phyloP scores from a whole-genome alignment of 768 basidiomycete genomes.

The Amanita jacksonii region DNA sequence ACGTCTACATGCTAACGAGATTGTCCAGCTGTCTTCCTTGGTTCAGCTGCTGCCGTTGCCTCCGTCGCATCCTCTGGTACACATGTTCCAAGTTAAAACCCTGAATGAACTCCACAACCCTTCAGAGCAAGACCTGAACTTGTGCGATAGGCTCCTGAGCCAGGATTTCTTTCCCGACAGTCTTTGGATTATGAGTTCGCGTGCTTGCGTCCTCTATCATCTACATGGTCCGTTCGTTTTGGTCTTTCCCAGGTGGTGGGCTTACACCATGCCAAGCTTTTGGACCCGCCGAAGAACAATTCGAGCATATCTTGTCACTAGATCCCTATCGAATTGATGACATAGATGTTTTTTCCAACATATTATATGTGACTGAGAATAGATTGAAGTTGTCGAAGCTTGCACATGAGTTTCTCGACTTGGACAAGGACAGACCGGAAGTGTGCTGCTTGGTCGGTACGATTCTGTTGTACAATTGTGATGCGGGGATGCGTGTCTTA shows the following conservation, averaged over 20 bases:
- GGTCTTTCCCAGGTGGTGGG: constrained; percentile 5
- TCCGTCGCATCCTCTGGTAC: constrained; percentile 39
- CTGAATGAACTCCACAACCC: constrained; percentile 86
- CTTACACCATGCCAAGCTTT: constrained; percentile 51
- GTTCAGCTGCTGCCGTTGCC: constrained; percentile 39
- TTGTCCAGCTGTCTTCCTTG: constrained; percentile 35
- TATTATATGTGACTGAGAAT: constrained; percentile 91
- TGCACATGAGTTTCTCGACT: constrained; percentile 81
- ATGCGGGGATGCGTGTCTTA: background rate
- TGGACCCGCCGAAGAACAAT: constrained; percentile 74
- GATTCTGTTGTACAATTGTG: constrained; percentile 16
- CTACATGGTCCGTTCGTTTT: constrained; percentile 60
- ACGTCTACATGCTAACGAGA: constrained; percentile 10
- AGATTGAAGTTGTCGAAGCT: constrained; percentile 80
- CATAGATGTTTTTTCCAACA: constrained; percentile 93
- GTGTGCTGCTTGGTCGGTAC: constrained; percentile 91
- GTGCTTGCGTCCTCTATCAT: constrained; percentile 84
- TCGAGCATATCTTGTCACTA: constrained; percentile 67
- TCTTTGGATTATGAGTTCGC: constrained; percentile 77
- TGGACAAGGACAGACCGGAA: constrained; percentile 93
- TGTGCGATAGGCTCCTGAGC: constrained; percentile 70
- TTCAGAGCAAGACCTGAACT: constrained; percentile 71
- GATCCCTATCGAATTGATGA: constrained; percentile 92
- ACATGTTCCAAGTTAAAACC: constrained; percentile 77
- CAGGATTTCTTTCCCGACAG: constrained; percentile 71